These are phyloP conservation scores for Fusarium austroafricanum DNA, from an alignment of 2,329 filamentous ascomycete genomes.

Conservation along the genomic window DNA sequence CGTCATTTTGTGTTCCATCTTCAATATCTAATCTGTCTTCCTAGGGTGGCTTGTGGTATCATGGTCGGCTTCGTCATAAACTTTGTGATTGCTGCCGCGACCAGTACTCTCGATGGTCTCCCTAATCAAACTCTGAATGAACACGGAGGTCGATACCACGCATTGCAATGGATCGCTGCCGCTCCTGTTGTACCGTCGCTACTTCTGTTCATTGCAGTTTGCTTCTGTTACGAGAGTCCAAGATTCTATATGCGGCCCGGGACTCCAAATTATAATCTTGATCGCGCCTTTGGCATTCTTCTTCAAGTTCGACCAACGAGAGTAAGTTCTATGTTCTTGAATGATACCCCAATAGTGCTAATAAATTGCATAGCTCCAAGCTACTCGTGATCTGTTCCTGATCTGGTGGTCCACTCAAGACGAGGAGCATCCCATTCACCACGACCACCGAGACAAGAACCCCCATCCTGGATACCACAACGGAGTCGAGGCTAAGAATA, in stretches of 20 bases:
- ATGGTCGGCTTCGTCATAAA: conserved; percentile 43
- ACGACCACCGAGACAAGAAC: not conserved
- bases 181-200: conserved; percentile 52
- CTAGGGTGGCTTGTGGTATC: conserved; percentile 43
- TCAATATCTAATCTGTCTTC: not conserved
- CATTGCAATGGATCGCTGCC: conserved; percentile 50
- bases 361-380: conserved; percentile 48
- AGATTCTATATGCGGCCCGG: conserved; percentile 53
- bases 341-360: not conserved
- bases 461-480: not conserved
- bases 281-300: conserved; percentile 51
- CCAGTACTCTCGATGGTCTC: not conserved
- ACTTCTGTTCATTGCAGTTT: conserved; percentile 49
- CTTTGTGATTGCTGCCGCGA: conserved; percentile 26
- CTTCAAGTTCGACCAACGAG: conserved; percentile 49
- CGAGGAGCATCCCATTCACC: not conserved
- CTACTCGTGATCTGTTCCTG: conserved; percentile 53
- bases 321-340: not conserved
- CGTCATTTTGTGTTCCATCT: conserved; percentile 17
- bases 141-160: conserved; percentile 14
- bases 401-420: conserved; percentile 41
- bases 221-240: conserved; percentile 56
- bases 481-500: not conserved
- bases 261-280: conserved; percentile 50
- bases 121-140: not conserved